These are phyloP conservation scores for Flaveria brownii DNA, from an alignment of 129 eudicot species.

Conservation along the genomic window DNA sequence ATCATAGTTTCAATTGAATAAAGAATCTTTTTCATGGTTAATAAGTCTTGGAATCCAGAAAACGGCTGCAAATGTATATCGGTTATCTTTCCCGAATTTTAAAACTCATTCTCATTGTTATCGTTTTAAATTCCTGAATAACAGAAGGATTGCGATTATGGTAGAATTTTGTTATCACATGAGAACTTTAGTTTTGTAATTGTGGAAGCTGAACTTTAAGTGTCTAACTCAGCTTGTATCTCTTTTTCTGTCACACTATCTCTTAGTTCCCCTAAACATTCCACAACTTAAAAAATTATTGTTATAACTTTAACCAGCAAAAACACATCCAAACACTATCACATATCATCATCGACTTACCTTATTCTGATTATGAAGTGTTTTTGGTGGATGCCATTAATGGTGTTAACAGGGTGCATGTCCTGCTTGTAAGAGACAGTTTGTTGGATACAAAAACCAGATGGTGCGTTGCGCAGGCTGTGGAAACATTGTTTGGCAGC, in stretches of 20 bases:
- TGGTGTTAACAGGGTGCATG: constrained; percentile 68
- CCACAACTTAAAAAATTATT: background rate
- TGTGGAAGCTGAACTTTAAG: too few species aligned
- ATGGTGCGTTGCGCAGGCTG: constrained; percentile 74
- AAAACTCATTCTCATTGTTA: background rate
- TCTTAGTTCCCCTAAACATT: background rate
- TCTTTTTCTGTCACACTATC: too few species aligned
- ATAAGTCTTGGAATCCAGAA: background rate
- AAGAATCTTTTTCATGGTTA: background rate
- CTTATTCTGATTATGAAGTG: background rate
- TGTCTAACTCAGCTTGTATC: too few species aligned
- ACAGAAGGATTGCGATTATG: background rate
- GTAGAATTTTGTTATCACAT: background rate
- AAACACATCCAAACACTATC: background rate
- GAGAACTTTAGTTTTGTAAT: background rate
- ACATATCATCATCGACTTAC: background rate
- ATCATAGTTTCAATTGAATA: background rate
- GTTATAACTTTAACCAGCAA: background rate
- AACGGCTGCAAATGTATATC: background rate
- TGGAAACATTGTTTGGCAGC: constrained; percentile 93
- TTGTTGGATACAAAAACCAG: constrained; percentile 71
- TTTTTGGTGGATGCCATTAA: background rate
- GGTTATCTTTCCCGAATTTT: background rate
- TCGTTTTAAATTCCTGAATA: background rate
- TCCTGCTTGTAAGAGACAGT: constrained; percentile 85